Evolutionary conservation across 768 basidiomycete species (phyloP), one percentile per base, ranked within the genome.

Genomic region (Auricularia cornea): DNA sequence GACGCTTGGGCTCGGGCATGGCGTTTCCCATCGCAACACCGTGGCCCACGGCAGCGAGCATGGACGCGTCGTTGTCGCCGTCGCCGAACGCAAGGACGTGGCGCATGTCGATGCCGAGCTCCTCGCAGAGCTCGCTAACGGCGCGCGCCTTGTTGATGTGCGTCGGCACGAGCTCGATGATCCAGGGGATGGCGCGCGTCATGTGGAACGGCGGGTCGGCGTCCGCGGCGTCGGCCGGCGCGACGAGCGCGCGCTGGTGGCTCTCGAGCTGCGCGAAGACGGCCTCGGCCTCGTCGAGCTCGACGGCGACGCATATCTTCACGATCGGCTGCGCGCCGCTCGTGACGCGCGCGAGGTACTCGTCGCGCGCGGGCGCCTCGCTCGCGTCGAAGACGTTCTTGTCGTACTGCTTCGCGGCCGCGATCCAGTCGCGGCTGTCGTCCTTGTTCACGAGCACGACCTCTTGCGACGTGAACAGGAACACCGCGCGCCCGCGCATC

Each of bases 11-110:
- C n/a, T 44, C 60, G 10, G 64, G 64, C 64, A 64, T 64, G 8
- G 44, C 60, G 29, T 64, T 64, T 14, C 60, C 56, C 64, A 64
- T 64, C n/a, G 64, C 64, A n/a, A 64, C 64, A 23, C 59, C 28
- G 33, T 57, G 59, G 3, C 64, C 64, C 18, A 60, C 64, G 3
- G 54, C 4, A 8, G 38, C 29, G 48, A 64, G 54, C 64, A 64
- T 62, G 23, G 31, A 29, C 29, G 60, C 54, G 44, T 64, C 64
- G 52, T 64, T 64, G 51, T 64, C 60, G 10, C 64, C 64, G 28
- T 64, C 64, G 12, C 64, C 64, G 31, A 64, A 64, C 56, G 60
- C 64, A 14, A 62, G 48, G 11, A 64, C 64, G 2, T 64, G 41
- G 20, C 40, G 14, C 14, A 60, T 38, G 12, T 52, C 26, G 12